phyloP scores from a whole-genome alignment of 2,329 filamentous ascomycete genomes.

The Kalmusia sp. region DNA sequence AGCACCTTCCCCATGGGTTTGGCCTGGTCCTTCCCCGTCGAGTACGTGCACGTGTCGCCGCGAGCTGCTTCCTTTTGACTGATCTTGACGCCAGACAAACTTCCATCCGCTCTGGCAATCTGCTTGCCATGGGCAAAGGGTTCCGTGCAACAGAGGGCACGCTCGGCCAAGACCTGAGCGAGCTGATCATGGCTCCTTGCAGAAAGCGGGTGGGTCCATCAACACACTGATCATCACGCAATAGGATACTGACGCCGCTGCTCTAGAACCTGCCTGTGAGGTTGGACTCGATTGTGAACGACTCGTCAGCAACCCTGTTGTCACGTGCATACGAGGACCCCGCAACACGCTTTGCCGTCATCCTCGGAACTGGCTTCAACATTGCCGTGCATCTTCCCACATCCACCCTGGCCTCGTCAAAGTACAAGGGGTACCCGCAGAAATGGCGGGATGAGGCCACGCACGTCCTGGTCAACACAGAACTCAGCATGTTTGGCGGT shows the following conservation, averaged over 20 bases:
- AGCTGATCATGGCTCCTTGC: slow-evolving; percentile 66
- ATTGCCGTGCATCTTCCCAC: slow-evolving; percentile 68
- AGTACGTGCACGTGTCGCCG: slow-evolving; percentile 46
- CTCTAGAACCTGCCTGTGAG: slow-evolving; percentile 60
- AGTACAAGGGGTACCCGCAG: slow-evolving; percentile 63
- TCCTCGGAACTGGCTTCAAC: slow-evolving; percentile 71
- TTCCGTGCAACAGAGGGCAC: slow-evolving; percentile 67
- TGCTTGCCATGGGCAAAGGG: slow-evolving; percentile 71
- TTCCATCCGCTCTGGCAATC: slow-evolving; percentile 62
- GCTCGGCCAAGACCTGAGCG: slow-evolving; percentile 65
- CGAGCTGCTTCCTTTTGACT: slow-evolving; percentile 14
- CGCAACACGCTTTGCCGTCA: slow-evolving; percentile 67
- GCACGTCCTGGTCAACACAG: slow-evolving; percentile 70
- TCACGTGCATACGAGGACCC: slow-evolving; percentile 68
- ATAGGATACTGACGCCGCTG: slow-evolving; percentile 22
- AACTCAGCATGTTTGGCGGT: slow-evolving; percentile 69
- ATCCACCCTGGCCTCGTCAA: slow-evolving; percentile 58
- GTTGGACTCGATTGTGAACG: slow-evolving; percentile 69
- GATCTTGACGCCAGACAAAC: slow-evolving; percentile 57
- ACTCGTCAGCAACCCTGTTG: slow-evolving; percentile 67
- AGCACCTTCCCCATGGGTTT: slow-evolving; percentile 64
- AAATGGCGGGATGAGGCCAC: slow-evolving; percentile 64
- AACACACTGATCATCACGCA: slow-evolving; percentile 1
- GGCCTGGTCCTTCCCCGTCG: slow-evolving; percentile 72
- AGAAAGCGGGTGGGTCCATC: slow-evolving; percentile 50